Conservation (phyloP, 2,329 filamentous ascomycete species). For the Diaporthe sp. region DNA sequence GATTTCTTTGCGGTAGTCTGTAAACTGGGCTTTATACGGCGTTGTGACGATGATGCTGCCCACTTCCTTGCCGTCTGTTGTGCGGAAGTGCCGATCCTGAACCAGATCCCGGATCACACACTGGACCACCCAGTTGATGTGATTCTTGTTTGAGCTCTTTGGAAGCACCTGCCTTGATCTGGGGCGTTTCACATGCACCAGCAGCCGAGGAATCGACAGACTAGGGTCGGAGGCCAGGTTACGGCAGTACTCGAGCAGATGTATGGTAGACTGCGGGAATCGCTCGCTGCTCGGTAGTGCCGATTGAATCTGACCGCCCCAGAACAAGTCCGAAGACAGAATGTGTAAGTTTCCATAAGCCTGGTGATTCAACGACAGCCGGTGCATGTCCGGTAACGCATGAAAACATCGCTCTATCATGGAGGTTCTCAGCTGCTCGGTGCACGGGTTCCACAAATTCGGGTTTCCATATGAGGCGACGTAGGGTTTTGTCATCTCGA, state of each 20-base stretch:
- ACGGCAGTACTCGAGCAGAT: neutral
- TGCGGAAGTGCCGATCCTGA: neutral
- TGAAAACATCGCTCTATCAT: neutral
- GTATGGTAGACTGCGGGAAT: neutral
- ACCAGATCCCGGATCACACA: neutral
- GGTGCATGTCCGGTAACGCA: neutral
- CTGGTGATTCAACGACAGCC: neutral
- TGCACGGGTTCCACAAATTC: neutral
- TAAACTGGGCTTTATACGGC: neutral
- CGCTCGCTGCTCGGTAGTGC: neutral
- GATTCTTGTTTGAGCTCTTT: neutral
- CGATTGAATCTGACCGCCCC: neutral
- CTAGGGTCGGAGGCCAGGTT: neutral
- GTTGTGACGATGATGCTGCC: neutral
- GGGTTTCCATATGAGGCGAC: neutral
- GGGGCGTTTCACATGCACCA: neutral
- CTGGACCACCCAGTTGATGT: neutral
- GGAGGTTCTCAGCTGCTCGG: neutral
- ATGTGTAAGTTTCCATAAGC: neutral
- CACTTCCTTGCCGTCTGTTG: neutral
- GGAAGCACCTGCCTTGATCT: accelerated
- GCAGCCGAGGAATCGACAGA: neutral
- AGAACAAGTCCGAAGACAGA: neutral
- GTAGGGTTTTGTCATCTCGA: neutral
- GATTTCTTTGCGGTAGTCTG: neutral